Base-by-base conservation (phyloP, 2,329 filamentous ascomycete species). In the Fusarium sp. region DNA sequence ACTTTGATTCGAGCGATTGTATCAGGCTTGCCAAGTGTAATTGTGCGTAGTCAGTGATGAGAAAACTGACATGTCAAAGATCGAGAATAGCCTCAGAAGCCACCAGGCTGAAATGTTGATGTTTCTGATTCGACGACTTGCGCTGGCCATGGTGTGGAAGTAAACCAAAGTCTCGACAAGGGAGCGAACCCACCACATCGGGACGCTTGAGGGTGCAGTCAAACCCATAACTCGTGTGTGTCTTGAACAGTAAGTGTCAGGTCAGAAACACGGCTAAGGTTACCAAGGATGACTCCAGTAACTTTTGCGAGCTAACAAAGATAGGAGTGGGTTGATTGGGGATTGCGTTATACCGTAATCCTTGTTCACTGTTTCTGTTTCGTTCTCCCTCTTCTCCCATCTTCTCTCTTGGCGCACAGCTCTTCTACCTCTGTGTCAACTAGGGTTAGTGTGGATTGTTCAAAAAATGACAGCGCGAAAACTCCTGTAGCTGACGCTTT, bases 131-230 rank as follows among this genome's bases (percentile, higher is more conserved):
- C 28, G 6, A 28, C 23, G 21, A 5, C 23, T 18, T 54, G 50
- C 28, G 32, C 16, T 60, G 32, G 21, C 23, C 40, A 54, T 54
- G 68, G 57, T 56, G 65, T 53, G 30, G 32, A 54, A 58, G 54
- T 60, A 67, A 59, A 35, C 53, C 49, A 49, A 46, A 49, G 60
- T 62, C 64, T 64, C 23, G 50, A 57, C 60, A 64, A 42, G 50
- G 67, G 68, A 64, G 35, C 33, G 33, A 73, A 59, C 32, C 70
- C 68, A 67, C 65, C 30, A 23, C 33, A 63, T 30, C 61, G 56
- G 44, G 57, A 62, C 52, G 46, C n/a, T 43, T 43, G 47, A 54
- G 62, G 67, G 60, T 72, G 47, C 64, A 64, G 73, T 59, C 63
- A 52, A 60, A 58, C 46, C 56, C 42, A 70, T 70, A 60, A 47